A percentile compares a stretch with the other conserved stretches of the same genome.
These are phyloP conservation scores for Xerocomus alliaceus DNA, from an alignment of 1,284 basidiomycete genomes.

Conservation along the genomic window DNA sequence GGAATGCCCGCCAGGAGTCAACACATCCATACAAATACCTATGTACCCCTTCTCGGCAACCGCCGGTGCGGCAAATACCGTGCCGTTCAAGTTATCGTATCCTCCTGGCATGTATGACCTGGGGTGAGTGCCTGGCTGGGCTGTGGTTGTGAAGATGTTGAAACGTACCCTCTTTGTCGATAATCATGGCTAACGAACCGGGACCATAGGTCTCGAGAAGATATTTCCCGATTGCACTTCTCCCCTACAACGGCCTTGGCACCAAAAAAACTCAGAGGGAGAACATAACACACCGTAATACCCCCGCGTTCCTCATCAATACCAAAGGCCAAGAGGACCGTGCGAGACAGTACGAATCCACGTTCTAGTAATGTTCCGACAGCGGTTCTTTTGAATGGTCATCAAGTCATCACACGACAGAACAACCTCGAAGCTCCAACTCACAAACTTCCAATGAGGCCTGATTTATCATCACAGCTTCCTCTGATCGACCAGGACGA, in stretches of 20 bases:
- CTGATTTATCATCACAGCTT: slow-evolving; percentile 66
- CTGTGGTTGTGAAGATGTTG: background rate
- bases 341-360: slow-evolving; percentile 58
- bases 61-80: slow-evolving; percentile 55
- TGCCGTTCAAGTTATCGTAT: slow-evolving; percentile 45
- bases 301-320: slow-evolving; percentile 74
- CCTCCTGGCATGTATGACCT: slow-evolving; percentile 38
- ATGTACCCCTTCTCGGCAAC: slow-evolving; percentile 73
- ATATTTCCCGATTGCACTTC: slow-evolving; percentile 51
- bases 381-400: slow-evolving; percentile 46
- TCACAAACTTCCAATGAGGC: slow-evolving; percentile 62
- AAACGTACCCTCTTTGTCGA: slow-evolving; percentile 54
- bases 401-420: background rate
- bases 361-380: slow-evolving; percentile 61
- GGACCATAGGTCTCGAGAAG: slow-evolving; percentile 59
- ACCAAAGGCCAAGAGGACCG: slow-evolving; percentile 69
- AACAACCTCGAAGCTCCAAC: slow-evolving; percentile 18
- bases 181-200: slow-evolving; percentile 60
- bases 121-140: background rate
- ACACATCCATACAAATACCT: slow-evolving; percentile 59
- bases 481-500: slow-evolving; percentile 69
- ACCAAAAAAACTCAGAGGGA: slow-evolving; percentile 9
- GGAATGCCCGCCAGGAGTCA: slow-evolving; percentile 71
- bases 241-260: slow-evolving; percentile 48
- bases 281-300: slow-evolving; percentile 43